A percentile compares a stretch with the other conserved stretches of the same genome.
Conservation (phyloP, 2,329 filamentous ascomycete species). For the Xylaria sp. region DNA sequence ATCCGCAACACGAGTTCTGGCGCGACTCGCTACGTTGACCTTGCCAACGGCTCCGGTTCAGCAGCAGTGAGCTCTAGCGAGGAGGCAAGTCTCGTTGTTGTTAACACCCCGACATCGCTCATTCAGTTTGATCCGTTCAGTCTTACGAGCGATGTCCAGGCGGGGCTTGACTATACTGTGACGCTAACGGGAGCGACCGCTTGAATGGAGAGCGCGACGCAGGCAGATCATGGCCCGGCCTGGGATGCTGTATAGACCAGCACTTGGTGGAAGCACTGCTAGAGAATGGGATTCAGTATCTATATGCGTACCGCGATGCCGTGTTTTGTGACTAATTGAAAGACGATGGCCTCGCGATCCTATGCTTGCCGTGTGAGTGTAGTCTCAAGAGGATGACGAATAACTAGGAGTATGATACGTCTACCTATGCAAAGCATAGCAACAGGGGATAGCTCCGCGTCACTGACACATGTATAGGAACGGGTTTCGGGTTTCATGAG, state of each 20-base stretch:
- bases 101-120: slow-evolving; percentile 58
- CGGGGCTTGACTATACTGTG: slow-evolving; percentile 53
- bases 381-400: neutral
- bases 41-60: slow-evolving; percentile 51
- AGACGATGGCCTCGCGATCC: too few relatives aligned
- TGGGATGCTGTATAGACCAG: neutral
- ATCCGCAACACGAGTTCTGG: slow-evolving; percentile 49
- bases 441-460: neutral
- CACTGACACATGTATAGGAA: neutral
- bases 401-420: neutral
- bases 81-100: slow-evolving; percentile 59
- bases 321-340: neutral
- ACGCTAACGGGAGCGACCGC: slow-evolving; percentile 43
- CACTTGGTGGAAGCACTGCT: neutral
- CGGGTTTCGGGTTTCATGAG: neutral
- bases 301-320: neutral
- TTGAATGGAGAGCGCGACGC: slow-evolving; percentile 19
- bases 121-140: slow-evolving; percentile 58
- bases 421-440: too few relatives aligned
- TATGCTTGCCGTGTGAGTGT: neutral
- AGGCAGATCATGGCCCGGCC: neutral
- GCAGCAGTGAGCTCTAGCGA: slow-evolving; percentile 53
- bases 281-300: neutral
- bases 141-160: slow-evolving; percentile 51
- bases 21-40: slow-evolving; percentile 53